Percentiles rank a stretch among this genome's conserved stretches.
Evolutionary conservation across 2,329 filamentous ascomycete species (phyloP).

Genomic region (Biscogniauxia sp.): DNA sequence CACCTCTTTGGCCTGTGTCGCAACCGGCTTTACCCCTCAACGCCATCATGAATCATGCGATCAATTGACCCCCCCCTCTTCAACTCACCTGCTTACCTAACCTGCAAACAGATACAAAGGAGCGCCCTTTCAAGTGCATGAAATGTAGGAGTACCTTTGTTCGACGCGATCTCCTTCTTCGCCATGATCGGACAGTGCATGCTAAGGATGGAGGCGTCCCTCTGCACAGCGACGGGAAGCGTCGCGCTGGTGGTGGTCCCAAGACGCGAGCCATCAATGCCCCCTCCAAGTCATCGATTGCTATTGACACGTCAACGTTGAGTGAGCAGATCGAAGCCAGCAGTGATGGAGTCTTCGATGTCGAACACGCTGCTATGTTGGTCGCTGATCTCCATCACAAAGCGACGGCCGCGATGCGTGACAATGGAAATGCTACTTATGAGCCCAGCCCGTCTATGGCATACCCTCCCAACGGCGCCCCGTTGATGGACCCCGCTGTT

Average conservation of each 20-base stretch:
- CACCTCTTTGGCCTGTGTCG: conserved; percentile 7
- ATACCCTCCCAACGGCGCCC: conserved; percentile 68
- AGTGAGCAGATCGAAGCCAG: conserved; percentile 85
- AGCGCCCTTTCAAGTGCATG: conserved; percentile 96
- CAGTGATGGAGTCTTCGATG: conserved; percentile 88
- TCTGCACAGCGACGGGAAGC: conserved; percentile 90
- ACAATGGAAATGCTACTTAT: conserved; percentile 44
- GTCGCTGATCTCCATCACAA: conserved; percentile 98
- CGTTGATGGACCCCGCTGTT: conserved; percentile 74
- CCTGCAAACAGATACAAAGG: conserved; percentile 78
- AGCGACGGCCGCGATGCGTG: conserved; percentile 69
- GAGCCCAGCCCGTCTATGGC: conserved; percentile 61
- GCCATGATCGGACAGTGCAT: conserved; percentile 97
- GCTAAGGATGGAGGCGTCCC: conserved; percentile 96
- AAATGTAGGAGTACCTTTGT: conserved; percentile 99
- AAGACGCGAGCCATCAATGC: conserved; percentile 63
- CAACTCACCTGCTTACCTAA: conserved; percentile 26
- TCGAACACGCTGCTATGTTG: conserved; percentile 97
- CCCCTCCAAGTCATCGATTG: conserved; percentile 74
- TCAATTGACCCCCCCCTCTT: neutral
- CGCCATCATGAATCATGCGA: conserved; percentile 13
- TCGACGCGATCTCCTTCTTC: conserved; percentile 89
- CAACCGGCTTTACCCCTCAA: conserved; percentile 16
- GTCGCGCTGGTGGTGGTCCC: conserved; percentile 60
- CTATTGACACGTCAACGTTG: conserved; percentile 79